These are phyloP conservation scores for Asparagopsis taxiformis DNA, from an alignment of 31 red algal species.

Conservation along the genomic window DNA sequence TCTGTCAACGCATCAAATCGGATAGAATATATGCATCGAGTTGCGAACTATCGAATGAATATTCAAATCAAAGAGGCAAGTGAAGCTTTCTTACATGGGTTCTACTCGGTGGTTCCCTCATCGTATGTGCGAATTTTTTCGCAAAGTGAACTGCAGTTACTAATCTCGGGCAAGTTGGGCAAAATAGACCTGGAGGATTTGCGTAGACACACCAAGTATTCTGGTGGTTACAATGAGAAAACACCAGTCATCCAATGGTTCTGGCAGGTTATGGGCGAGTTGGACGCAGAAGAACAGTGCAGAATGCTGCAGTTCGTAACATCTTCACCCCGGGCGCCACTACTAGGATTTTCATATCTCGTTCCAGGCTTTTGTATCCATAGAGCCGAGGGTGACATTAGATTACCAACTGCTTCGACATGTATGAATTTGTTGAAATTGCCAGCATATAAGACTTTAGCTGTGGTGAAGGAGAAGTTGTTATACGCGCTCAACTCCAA, in stretches of 20 bases:
- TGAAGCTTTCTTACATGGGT: constrained; percentile 81
- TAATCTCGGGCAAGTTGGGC: constrained; percentile 82
- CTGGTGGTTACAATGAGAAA: constrained; percentile 86
- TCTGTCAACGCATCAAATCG: constrained; percentile 82
- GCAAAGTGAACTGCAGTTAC: constrained; percentile 83
- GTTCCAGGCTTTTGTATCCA: constrained; percentile 95
- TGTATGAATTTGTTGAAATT: constrained; percentile 99
- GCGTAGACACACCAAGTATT: constrained; percentile 74
- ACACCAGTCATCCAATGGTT: constrained; percentile 83
- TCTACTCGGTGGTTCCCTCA: constrained; percentile 77
- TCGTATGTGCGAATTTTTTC: constrained; percentile 90
- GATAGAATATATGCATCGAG: constrained; percentile 97
- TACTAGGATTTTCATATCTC: constrained; percentile 93
- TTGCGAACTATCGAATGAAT: constrained; percentile 95
- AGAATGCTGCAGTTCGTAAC: constrained; percentile 98
- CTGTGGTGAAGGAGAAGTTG: constrained; percentile 85
- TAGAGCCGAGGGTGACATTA: constrained; percentile 81
- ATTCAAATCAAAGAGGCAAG: constrained; percentile 81
- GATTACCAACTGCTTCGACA: constrained; percentile 93
- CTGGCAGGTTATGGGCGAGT: constrained; percentile 83
- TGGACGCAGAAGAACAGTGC: constrained; percentile 76
- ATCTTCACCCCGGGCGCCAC: constrained; percentile 85
- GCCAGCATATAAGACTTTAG: constrained; percentile 73
- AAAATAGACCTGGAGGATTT: constrained; percentile 87
- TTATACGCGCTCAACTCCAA: constrained; percentile 79